Evolutionary conservation across 2,329 filamentous ascomycete genomes (phyloP), one percentile per base, ranked within the genome.

Genomic region (Sclerotinia glacialis): DNA sequence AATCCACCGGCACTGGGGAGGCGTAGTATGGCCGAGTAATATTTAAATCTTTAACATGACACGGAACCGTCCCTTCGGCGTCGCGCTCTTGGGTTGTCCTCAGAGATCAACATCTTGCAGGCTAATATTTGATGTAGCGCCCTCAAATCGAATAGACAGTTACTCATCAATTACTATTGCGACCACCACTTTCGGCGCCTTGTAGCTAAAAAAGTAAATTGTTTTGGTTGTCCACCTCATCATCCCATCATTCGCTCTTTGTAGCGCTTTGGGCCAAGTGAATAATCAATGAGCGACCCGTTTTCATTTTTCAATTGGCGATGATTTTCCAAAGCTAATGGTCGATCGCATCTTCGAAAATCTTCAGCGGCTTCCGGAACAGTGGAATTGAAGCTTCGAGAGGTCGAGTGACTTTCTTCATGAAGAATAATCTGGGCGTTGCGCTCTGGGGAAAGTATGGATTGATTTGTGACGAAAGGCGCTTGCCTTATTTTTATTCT

Each of bases 301-400:
- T 60, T 26, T 16, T 21, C 16, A 42, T 40, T 52, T 42, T n/a
- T 23, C 16, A 28, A 63, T 63, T 63, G 47, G 46, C 34, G 34
- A 11, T n/a, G 31, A 12, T 28, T 26, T 23, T 63, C 21, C 11
- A 53, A 42, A 53, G 18, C 18, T 40, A 31, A n/a, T 26, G 6
- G 34, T 53, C 60, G 37, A 16, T 31, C 31, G 31, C 42, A 59
- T 46, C 16, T 46, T 8, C 5, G n/a, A 40, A 40, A 46, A 55
- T 56, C 40, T 59, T 59, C 53, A 50, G 62, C 52, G 62, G 42
- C 62, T 65, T 65, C 31, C n/a, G 42, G 52, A 34, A 47, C 42
- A 47, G 47, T 60, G 44, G n/a, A 49, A 23, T 18, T 37, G 14
- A 37, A 37, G 46, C 28, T 49, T 49, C 28, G 46, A 49, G 58